Base-by-base conservation (phyloP, 495 filamentous ascomycete species). In the Penicillium coffeae region DNA sequence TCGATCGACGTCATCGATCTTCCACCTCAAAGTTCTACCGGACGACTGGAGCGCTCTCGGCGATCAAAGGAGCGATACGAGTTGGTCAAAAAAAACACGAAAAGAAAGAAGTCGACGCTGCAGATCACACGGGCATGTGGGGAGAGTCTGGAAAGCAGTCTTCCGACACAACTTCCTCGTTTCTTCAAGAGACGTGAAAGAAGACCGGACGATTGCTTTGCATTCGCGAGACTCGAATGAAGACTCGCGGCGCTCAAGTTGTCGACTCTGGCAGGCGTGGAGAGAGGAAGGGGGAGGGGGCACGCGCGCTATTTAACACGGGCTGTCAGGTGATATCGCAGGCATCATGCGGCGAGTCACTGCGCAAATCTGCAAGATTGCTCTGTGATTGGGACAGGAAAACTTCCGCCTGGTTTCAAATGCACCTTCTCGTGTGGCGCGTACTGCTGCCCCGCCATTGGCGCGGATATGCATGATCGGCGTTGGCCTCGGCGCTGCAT, bases 221-320 rank as follows among this genome's bases (percentile, higher is more conserved):
- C 64, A 50, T 55, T 60, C 59, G 62, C 45, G 56, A 63, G 60
- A 64, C 56, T 39, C 44, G 32, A 21, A 37, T n/a, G n/a, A 43
- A 53, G 51, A 65, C 46, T 55, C 54, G 58, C 60, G 62, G 46
- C 27, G 66, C 65, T 51, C 20, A 38, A 25, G 42, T 62, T 65
- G 64, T 66, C 67, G 60, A 70, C 69, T 72, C 69, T 64, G 52
- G 58, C 62, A 65, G 59, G 59, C 66, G 65, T 65, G 54, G 36
- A 50, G 54, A 49, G 58, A 47, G 36, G 35, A 39, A 42, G 38
- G 36, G 50, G 44, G 42, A 34, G 39, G 38, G 33, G 41, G 42
- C 34, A 48, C 63, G 48, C 60, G 71, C 45, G 69, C 73, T 49
- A 52, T 54, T 60, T 60, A 55, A 55, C 45, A 50, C 20, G 22